A percentile compares a stretch with the other conserved stretches of the same genome.
Evolutionary conservation across 139 green algal genomes (phyloP).

Genomic region (Coelastrella sp.): DNA sequence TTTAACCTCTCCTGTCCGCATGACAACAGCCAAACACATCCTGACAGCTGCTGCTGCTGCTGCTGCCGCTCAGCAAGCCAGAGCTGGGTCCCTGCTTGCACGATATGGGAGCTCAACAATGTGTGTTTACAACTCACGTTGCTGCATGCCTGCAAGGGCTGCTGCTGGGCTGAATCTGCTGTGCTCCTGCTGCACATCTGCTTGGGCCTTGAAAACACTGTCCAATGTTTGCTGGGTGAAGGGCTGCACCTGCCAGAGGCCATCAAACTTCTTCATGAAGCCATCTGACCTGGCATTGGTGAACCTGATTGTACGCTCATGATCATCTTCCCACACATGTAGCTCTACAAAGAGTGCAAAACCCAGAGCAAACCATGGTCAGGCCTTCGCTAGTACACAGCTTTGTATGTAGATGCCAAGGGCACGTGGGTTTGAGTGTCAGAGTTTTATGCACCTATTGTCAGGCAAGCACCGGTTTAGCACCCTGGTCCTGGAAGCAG

Average conservation of each 20-base stretch:
- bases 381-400: neutral
- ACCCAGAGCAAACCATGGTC: neutral
- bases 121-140: neutral
- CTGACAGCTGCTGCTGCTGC: slow-evolving; percentile 3
- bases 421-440: no score
- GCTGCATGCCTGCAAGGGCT: neutral
- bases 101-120: neutral
- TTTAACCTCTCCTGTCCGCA: neutral
- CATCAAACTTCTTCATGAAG: slow-evolving; percentile 49
- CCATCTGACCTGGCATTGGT: slow-evolving; percentile 38
- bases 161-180: neutral
- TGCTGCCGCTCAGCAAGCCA: neutral
- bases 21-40: neutral
- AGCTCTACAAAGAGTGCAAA: slow-evolving; percentile 11
- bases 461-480: no score
- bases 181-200: slow-evolving; percentile 14
- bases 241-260: slow-evolving; percentile 43
- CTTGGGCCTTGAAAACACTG: slow-evolving; percentile 14
- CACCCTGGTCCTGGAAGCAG: no score
- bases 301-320: slow-evolving; percentile 45
- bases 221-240: slow-evolving; percentile 49
- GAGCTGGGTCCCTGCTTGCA: no score
- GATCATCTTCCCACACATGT: slow-evolving; percentile 47
- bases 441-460: no score
- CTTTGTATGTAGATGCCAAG: neutral